Base-by-base conservation (phyloP, 208 protist species). In the Leptomonas pyrrhocoris region DNA sequence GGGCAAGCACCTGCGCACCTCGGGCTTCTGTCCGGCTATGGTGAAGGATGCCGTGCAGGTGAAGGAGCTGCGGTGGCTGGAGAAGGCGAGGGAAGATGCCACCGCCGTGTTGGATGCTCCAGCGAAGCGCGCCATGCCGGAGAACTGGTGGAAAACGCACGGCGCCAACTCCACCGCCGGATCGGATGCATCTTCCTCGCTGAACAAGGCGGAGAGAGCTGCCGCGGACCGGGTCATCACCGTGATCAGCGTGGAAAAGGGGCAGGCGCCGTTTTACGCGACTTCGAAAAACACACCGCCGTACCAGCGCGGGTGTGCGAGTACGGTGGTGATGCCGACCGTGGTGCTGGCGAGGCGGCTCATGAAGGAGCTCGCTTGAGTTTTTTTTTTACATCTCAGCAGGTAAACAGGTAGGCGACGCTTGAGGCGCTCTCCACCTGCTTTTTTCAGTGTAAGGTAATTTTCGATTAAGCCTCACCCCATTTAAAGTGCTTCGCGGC, bases 21-120 rank as follows among this genome's bases (percentile, higher is more conserved):
- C 81, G 0, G 89, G 87, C 15, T 94, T 94, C 73, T 96, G 86
- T 66, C 92, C 92, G 6, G 87, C 92, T 13, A 94, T 96, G 88
- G 73, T 86, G 18, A 89, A 90, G 63, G 84, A 85, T 42, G 77
- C 65, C 23, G 81, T 96, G n/a, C 73, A 65, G 30, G 70, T 85
- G 40, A 69, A 70, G 38, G 84, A 93, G 55, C 69, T 96, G 62
- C 92, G 87, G 18, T 79, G 75, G 13, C 71, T 88, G 25, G 58
- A 30, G 4, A 16, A 5, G 5, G 27, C 49, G 2, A 25, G 23
- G 2, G 64, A 15, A 19, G 51, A 50, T 2, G 34, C 49, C 48
- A 16, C 34, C 25, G 38, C 34, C 18, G 55, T 19, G 6, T 34
- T 64, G 2, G 51, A 9, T 11, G 12, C 62, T 0, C 49, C 64